Base-by-base conservation (phyloP, 2,329 filamentous ascomycete genomes). In the Colletotrichum acutatum region DNA sequence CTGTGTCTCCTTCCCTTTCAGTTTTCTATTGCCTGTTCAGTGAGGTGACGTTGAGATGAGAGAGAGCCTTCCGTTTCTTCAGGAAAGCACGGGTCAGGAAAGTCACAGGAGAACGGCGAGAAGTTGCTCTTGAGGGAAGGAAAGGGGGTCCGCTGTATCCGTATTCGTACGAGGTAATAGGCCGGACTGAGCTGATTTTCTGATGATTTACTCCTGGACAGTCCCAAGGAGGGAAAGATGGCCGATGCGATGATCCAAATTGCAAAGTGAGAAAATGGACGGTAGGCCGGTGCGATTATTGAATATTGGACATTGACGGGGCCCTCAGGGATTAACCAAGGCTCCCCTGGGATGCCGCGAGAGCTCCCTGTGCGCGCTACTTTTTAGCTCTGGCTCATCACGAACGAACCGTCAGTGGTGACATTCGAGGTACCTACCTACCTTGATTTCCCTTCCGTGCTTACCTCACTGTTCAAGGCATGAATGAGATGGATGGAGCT, bases 301-400 rank as follows among this genome's bases (percentile, higher is more conserved):
- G 30, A 32, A 61, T 49, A 54, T 46, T 67, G n/a, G 37, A 52
- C 19, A 65, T 62, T 37, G 65, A 63, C 52, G 67, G 61, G 62
- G 61, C 52, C 32, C 30, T 30, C 69, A 72, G 69, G 69, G 69
- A 59, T 68, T 63, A 24, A 53, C 16, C 58, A 68, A 54, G 69
- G 58, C 30, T 28, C 32, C 62, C 57, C 49, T 28, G 62, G 49
- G 19, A 22, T 26, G 34, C 14, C 26, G 34, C 19, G 26, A 37
- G 28, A 34, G 46, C 64, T 71, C 63, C 56, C 49, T 61, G 68
- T 58, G 62, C 54, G 63, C 66, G 42, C 46, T 49, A 62, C 46
- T 30, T n/a, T 42, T 32, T 58, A 56, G 49, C 37, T 68, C 62
- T 22, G n/a, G 49, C 49, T 26, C 28, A 54, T 54, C n/a, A 30